Evolutionary conservation across 2,329 filamentous ascomycete genomes (phyloP), one percentile per base, ranked within the genome.

Genomic region (Colletotrichum lupini): DNA sequence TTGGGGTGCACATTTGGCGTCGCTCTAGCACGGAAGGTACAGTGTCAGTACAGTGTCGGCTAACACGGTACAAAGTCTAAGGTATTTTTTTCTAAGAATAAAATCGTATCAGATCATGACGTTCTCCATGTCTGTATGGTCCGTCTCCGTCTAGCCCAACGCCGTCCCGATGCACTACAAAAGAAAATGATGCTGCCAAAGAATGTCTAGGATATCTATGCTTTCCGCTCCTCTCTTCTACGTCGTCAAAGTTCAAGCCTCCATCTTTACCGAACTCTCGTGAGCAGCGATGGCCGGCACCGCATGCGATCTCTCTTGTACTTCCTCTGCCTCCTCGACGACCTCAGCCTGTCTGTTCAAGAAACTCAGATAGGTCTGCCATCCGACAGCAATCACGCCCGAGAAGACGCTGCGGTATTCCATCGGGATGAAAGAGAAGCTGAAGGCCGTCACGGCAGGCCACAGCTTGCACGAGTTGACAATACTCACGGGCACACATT

Each of bases 361-460:
- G 82, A 91, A 93, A 77, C 92, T 94, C 77, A 98, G 80, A 86
- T 98, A 98, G 1, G 94, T 95, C 88, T 98, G 95, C 95, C 95
- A 98, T 0, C 93, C 94, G 64, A 98, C 92, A 1, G 94, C 94
- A 76, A 97, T 89, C 7, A 93, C 84, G 1, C 94, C 94, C 0
- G 93, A 91, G 77, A 98, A 97, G 19, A 97, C 88, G 77, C 91
- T 94, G 63, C 95, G 87, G 82, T 94, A 96, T 79, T 96, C 91
- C 60, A 95, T 86, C 30, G 92, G 90, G 5, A 98, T 85, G 78
- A 94, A 97, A n/a, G 93, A 91, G 79, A 98, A 97, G 81, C 89
- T 95, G 80, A 98, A 92, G 0, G 95, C 95, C 16, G 93, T 97
- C 19, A 97, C 93, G 0, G 91, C 91, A 0, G 95, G 96, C 95